Evolutionary conservation across 345 rosid genomes (phyloP), one percentile per base, ranked within the genome.

Genomic region (Pseudoturritis turrita): DNA sequence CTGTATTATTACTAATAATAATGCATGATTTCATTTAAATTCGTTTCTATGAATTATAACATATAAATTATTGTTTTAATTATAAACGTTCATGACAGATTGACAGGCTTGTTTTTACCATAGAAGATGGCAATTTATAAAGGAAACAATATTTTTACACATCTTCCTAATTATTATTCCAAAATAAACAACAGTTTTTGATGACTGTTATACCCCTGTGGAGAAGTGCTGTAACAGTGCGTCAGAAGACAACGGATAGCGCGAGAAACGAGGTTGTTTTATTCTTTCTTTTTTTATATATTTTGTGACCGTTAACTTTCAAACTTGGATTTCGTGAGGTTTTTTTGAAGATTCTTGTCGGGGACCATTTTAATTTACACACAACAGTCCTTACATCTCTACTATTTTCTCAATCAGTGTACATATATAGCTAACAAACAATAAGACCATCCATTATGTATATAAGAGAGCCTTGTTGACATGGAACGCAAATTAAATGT

Each of bases 221-320:
- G 14, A 61, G 15, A 23, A 37, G 41, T 60, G 29, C 37, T 35
- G 58, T 58, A 23, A 46, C 10, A 28, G 29, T 72, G 71, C 46
- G 12, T 25, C 43, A 54, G 53, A 68, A 43, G 26, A 59, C 61
- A 50, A 50, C 45, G 60, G 65, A 37, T 18, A 65, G 51, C 77
- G 65, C 44, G 59, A 66, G 4, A 14, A 39, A 25, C 73, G 54
- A 58, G 62, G 62, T 40, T 68, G 39, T 33, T 66, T 41, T 54
- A 28, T 29, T 33, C 5, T 56, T 55, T 11, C 7, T 15, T 14
- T 10, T 18, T 19, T 6, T 19, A 8, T 18, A 62, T 3, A 3
- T 19, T 31, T 43, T 59, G 63, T 75, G 74, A 75, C 78, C 78
- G 78, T 68, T 68, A 52, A 68, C 62, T 75, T 68, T 75, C 73